phyloP scores from a whole-genome alignment of 1,284 basidiomycete species.

The Vanrija humicola region DNA sequence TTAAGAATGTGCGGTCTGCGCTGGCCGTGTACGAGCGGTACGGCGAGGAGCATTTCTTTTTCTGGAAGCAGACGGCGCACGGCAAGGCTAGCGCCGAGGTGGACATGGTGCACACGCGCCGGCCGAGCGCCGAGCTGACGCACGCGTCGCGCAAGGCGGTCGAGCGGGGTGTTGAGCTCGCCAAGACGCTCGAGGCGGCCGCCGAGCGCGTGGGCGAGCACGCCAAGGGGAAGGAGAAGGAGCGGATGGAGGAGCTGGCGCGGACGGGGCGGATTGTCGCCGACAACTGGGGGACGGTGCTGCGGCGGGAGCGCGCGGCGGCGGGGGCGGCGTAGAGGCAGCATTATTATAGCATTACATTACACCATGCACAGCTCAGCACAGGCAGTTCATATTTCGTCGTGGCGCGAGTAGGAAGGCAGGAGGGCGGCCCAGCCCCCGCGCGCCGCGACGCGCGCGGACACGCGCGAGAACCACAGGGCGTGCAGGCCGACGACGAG shows the following conservation, averaged over 20 bases:
- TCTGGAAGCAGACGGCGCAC: background rate
- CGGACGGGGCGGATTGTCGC: background rate
- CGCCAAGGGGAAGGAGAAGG: constrained; percentile 1
- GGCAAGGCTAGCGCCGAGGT: background rate
- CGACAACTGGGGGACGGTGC: background rate
- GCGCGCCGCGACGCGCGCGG: background rate
- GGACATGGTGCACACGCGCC: background rate
- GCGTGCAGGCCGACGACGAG: constrained; percentile 21
- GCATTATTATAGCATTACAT: background rate
- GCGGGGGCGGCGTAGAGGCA: too few relatives aligned
- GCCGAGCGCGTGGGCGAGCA: constrained; percentile 2
- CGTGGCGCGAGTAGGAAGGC: background rate
- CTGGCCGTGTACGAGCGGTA: constrained; percentile 14
- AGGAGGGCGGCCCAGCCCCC: constrained; percentile 14
- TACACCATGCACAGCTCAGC: background rate
- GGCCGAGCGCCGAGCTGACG: background rate
- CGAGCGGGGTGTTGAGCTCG: constrained; percentile 7
- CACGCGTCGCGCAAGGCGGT: background rate
- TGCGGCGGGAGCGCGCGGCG: background rate
- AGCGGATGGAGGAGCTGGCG: background rate
- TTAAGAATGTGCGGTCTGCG: constrained; percentile 18
- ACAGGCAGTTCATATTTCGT: background rate
- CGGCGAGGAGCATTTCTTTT: constrained; percentile 1
- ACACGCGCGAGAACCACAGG: constrained; percentile 19
- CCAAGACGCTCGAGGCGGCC: constrained; percentile 3